Evolutionary conservation across 306 rosid species (phyloP).

Genomic region (Glycine soja): DNA sequence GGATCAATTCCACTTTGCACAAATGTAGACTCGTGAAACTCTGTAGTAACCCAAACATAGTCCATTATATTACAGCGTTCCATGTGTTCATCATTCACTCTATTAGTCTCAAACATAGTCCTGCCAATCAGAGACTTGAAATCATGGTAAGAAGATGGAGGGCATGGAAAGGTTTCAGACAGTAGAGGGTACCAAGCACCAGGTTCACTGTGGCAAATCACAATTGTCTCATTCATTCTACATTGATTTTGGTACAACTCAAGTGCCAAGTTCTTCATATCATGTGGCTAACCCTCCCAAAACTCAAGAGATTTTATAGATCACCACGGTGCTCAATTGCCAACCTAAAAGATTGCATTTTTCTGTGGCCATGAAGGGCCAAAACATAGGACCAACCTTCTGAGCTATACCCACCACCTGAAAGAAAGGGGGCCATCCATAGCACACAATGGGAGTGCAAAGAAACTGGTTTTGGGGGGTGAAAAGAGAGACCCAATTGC

Average conservation of each 20-base stretch:
- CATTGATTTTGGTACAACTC: conserved; percentile 65
- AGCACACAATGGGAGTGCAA: conserved; percentile 59
- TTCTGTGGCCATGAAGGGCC: conserved; percentile 58
- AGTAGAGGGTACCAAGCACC: conserved; percentile 91
- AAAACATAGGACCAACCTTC: conserved; percentile 85
- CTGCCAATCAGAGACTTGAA: conserved; percentile 81
- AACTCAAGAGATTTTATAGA: conserved; percentile 65
- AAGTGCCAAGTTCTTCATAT: conserved; percentile 55
- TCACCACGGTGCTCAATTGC: conserved; percentile 84
- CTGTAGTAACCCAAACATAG: conserved; percentile 90
- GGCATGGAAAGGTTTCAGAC: conserved; percentile 78
- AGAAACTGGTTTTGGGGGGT: conserved; percentile 44
- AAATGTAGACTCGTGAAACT: conserved; percentile 71
- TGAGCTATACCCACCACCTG: conserved; percentile 91
- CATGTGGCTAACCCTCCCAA: conserved; percentile 75
- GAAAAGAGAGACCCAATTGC: conserved; percentile 48
- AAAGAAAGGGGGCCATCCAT: conserved; percentile 93
- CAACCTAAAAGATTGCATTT: conserved; percentile 58
- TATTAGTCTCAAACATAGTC: conserved; percentile 85
- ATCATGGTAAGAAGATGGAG: conserved; percentile 65
- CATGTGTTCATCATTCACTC: conserved; percentile 66
- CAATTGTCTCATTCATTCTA: conserved; percentile 69
- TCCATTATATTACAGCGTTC: conserved; percentile 73
- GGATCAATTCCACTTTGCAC: conserved; percentile 79
- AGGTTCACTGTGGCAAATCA: conserved; percentile 87